These are phyloP conservation scores for Moelleriella libera DNA, from an alignment of 2,329 filamentous ascomycete genomes.

Conservation along the genomic window DNA sequence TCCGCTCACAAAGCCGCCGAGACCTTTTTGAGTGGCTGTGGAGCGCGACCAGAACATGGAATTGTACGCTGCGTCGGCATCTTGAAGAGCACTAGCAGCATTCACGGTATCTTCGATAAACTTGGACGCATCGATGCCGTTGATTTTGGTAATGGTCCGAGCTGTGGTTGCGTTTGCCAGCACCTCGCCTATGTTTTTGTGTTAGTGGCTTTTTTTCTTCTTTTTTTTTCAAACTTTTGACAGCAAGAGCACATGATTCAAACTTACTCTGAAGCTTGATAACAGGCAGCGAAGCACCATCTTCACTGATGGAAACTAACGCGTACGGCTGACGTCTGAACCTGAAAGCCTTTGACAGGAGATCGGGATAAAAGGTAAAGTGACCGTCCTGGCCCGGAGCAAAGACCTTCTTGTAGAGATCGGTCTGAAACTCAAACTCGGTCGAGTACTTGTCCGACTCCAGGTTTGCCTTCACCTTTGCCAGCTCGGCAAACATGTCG, in stretches of 20 bases:
- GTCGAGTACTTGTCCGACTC: slow-evolving; percentile 26
- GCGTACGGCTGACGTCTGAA: slow-evolving; percentile 10
- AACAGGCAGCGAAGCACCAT: slow-evolving; percentile 9
- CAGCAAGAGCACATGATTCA: background rate
- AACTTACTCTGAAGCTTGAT: slow-evolving; percentile 10
- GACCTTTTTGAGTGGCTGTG: slow-evolving; percentile 5
- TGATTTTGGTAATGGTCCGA: slow-evolving; percentile 11
- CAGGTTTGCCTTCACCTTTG: slow-evolving; percentile 28
- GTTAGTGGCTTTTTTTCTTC: background rate
- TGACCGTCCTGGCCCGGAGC: slow-evolving; percentile 49
- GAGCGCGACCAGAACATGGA: slow-evolving; percentile 18
- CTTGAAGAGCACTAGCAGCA: slow-evolving; percentile 9
- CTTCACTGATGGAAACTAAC: slow-evolving; percentile 25
- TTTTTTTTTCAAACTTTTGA: background rate
- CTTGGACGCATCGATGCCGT: slow-evolving; percentile 10
- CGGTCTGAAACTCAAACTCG: slow-evolving; percentile 40
- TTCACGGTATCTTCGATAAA: slow-evolving; percentile 9
- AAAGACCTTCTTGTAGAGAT: slow-evolving; percentile 35
- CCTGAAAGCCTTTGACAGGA: slow-evolving; percentile 4
- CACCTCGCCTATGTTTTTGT: slow-evolving; percentile 7
- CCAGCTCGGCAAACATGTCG: slow-evolving; percentile 31
- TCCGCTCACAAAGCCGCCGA: slow-evolving; percentile 16
- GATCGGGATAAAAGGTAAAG: slow-evolving; percentile 21
- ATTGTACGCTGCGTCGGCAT: slow-evolving; percentile 20
- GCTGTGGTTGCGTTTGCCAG: slow-evolving; percentile 9